Conservation (phyloP, 257 asterid species). For the Plantago ovata region DNA sequence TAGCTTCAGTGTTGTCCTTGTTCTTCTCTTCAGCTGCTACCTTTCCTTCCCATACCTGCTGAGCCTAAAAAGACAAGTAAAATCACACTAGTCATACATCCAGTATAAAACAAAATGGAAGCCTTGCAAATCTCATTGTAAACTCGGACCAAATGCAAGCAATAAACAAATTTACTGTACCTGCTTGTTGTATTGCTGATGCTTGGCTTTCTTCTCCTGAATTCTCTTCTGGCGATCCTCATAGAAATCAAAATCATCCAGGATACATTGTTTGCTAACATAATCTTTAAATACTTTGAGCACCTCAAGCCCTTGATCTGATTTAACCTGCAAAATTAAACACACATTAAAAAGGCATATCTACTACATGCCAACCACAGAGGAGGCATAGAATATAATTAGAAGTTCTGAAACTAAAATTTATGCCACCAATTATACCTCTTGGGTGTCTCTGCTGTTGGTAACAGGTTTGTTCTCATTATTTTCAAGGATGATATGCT, state of each 20-base stretch:
- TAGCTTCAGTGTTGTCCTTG: slow-evolving; percentile 22
- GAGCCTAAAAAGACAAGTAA: slow-evolving; percentile 8
- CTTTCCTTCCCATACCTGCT: slow-evolving; percentile 27
- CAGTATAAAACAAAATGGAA: neutral
- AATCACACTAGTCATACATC: neutral
- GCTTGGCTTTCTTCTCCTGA: slow-evolving; percentile 52
- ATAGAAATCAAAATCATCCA: slow-evolving; percentile 74
- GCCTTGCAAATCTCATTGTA: too few relatives aligned
- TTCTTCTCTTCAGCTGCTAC: slow-evolving; percentile 21
- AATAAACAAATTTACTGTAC: slow-evolving; percentile 20
- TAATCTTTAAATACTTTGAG: slow-evolving; percentile 62
- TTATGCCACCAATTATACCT: slow-evolving; percentile 33
- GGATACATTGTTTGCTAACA: slow-evolving; percentile 43
- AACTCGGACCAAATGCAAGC: too few relatives aligned
- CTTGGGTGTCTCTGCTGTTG: slow-evolving; percentile 70
- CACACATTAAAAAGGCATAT: neutral
- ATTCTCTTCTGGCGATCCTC: slow-evolving; percentile 68
- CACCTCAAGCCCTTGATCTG: slow-evolving; percentile 50
- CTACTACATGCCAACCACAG: neutral
- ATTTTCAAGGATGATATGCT: slow-evolving; percentile 57
- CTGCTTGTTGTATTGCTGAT: slow-evolving; percentile 41
- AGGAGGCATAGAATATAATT: neutral
- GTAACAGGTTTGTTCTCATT: slow-evolving; percentile 67
- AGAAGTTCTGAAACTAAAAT: neutral
- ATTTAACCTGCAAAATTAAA: neutral